These are phyloP conservation scores for Saururus chinensis DNA, from an alignment of 164 flowering plant species.

Conservation along the genomic window DNA sequence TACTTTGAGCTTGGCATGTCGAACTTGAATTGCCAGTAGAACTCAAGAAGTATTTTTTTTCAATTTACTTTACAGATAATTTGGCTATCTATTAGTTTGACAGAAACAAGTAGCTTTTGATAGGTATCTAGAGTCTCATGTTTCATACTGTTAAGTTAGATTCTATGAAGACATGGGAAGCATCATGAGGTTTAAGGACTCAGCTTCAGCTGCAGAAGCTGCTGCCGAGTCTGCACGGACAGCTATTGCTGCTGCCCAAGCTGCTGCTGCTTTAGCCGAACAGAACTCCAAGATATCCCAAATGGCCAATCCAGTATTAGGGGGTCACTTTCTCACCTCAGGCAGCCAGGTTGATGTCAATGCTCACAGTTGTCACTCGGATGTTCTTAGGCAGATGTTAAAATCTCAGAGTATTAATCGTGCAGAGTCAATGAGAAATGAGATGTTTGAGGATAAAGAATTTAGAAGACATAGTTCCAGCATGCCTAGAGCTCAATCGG, in stretches of 20 bases:
- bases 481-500: conserved; percentile 31
- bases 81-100: neutral
- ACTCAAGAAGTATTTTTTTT: too few species aligned
- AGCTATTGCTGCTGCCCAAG: conserved; percentile 87
- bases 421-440: conserved; percentile 17
- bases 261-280: conserved; percentile 64
- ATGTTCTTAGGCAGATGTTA: conserved; percentile 9
- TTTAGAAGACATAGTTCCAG: conserved; percentile 60
- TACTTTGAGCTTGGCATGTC: too few species aligned
- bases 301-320: neutral
- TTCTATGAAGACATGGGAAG: neutral
- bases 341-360: neutral
- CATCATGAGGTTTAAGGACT: conserved; percentile 30
- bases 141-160: neutral
- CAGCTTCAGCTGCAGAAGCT: conserved; percentile 75
- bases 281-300: conserved; percentile 16
- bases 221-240: conserved; percentile 70
- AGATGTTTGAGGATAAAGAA: conserved; percentile 12
- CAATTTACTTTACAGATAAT: too few species aligned
- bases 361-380: conserved; percentile 3
- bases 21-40: too few species aligned
- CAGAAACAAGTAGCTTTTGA: neutral
- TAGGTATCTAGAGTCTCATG: too few species aligned
- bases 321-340: neutral
- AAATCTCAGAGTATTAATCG: conserved; percentile 21